Percentiles rank a stretch among this genome's conserved stretches.
Conservation (phyloP, 345 rosid genomes). For the Limnanthes douglasii region DNA sequence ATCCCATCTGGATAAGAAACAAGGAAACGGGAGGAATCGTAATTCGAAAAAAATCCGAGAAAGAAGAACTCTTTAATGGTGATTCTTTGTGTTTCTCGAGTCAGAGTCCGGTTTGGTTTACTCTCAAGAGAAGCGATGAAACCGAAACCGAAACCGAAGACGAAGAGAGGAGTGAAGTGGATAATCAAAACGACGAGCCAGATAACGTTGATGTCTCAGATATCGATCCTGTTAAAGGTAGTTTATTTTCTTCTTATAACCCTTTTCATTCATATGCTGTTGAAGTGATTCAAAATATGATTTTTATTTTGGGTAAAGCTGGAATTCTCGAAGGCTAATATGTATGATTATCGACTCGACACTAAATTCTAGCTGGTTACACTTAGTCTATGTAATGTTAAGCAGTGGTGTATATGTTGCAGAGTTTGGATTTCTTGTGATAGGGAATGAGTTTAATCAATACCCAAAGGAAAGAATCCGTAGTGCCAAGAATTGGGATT, state of each 20-base stretch:
- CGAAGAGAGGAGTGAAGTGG: slow-evolving; percentile 15
- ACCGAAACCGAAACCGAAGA: slow-evolving; percentile 10
- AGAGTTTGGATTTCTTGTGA: slow-evolving; percentile 77
- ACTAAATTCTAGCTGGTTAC: no score
- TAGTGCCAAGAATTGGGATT: slow-evolving; percentile 44
- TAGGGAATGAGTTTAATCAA: slow-evolving; percentile 58
- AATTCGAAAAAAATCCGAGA: slow-evolving; percentile 31
- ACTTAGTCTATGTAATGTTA: no score
- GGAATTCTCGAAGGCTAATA: no score
- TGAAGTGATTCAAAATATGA: no score
- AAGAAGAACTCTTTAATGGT: slow-evolving; percentile 31
- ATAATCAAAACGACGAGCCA: no score
- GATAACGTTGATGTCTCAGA: slow-evolving; percentile 16
- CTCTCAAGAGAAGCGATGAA: slow-evolving; percentile 17
- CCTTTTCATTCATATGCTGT: no score
- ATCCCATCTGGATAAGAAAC: slow-evolving; percentile 45
- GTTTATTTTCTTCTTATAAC: neutral
- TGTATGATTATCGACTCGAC: no score
- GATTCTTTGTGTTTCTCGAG: slow-evolving; percentile 48
- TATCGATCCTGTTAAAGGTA: slow-evolving; percentile 60
- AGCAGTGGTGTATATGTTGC: slow-evolving; percentile 17
- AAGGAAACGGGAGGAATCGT: slow-evolving; percentile 15
- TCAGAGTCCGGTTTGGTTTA: slow-evolving; percentile 39
- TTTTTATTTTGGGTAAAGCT: no score
- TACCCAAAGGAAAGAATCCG: slow-evolving; percentile 33